These are phyloP conservation scores for Microbotryum violaceum DNA, from an alignment of 1,284 basidiomycete genomes.

Conservation along the genomic window DNA sequence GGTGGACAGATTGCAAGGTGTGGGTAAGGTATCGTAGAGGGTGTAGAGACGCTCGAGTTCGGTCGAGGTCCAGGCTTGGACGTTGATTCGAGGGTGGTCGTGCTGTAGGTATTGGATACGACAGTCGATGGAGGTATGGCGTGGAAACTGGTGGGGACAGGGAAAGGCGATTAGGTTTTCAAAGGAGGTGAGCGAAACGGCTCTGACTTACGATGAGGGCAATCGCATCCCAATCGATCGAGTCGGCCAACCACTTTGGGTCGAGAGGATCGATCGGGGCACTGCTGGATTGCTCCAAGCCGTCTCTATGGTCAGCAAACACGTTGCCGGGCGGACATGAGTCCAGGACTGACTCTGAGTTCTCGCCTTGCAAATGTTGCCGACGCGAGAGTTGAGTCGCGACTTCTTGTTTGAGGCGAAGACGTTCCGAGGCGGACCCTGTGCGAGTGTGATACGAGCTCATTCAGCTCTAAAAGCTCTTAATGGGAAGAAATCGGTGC, in stretches of 20 bases:
- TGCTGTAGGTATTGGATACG: conserved; percentile 30
- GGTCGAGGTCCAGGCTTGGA: too few species aligned
- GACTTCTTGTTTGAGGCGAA: conserved; percentile 18
- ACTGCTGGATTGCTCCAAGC: background rate
- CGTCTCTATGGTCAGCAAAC: background rate
- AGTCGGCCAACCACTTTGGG: background rate
- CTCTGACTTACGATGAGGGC: conserved; percentile 10
- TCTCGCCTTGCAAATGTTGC: background rate
- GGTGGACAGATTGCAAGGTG: background rate
- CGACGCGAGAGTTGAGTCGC: conserved; percentile 15
- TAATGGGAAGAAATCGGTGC: too few species aligned
- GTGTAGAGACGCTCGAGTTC: too few species aligned
- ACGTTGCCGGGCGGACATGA: background rate
- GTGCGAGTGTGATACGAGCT: background rate
- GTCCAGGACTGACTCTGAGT: background rate
- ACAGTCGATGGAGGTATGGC: conserved; percentile 25
- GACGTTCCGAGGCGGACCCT: conserved; percentile 17
- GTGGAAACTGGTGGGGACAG: conserved; percentile 11
- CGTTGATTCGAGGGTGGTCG: conserved; percentile 26
- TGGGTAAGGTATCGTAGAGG: too few species aligned
- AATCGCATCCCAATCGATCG: conserved; percentile 24
- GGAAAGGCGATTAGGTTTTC: background rate
- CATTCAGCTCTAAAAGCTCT: background rate
- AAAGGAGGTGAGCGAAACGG: background rate
- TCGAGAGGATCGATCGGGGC: conserved; percentile 8